phyloP scores from a whole-genome alignment of 2,329 filamentous ascomycete genomes.

The Elsinoe perseae region DNA sequence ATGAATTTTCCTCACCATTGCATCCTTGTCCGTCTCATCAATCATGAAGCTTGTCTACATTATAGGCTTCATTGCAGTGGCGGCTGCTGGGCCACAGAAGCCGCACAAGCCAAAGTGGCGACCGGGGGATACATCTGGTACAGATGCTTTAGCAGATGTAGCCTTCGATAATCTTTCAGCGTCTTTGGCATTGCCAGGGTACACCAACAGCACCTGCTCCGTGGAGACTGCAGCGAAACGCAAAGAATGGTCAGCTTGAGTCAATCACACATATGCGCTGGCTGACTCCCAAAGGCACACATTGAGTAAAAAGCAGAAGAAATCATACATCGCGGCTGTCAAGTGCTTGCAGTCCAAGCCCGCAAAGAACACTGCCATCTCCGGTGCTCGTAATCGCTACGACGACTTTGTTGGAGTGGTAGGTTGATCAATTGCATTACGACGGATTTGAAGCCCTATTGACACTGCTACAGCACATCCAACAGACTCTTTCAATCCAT shows the following conservation, averaged over 20 bases:
- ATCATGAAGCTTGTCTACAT: background rate
- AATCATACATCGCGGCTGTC: constrained; percentile 27
- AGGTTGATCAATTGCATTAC: background rate
- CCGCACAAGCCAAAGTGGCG: constrained; percentile 2
- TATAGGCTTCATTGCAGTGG: background rate
- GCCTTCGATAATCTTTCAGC: constrained; percentile 25
- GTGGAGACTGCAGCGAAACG: constrained; percentile 19
- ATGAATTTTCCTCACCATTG: too few species aligned
- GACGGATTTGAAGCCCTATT: background rate
- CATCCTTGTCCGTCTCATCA: background rate
- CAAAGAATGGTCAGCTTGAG: background rate
- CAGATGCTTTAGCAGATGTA: constrained; percentile 22
- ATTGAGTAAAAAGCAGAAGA: constrained; percentile 23
- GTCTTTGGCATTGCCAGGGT: background rate
- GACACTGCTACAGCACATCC: constrained; percentile 20
- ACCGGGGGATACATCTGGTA: constrained; percentile 23
- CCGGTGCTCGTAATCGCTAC: constrained; percentile 25
- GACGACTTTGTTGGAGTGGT: constrained; percentile 26
- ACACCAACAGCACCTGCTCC: background rate
- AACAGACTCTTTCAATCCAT: constrained; percentile 24
- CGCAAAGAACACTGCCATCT: constrained; percentile 18
- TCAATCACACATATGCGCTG: background rate
- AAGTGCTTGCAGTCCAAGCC: constrained; percentile 26
- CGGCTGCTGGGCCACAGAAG: background rate
- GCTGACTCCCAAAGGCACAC: constrained; percentile 17